These are phyloP conservation scores for Mesostigma viride DNA, from an alignment of 139 green algal genomes.

Conservation along the genomic window DNA sequence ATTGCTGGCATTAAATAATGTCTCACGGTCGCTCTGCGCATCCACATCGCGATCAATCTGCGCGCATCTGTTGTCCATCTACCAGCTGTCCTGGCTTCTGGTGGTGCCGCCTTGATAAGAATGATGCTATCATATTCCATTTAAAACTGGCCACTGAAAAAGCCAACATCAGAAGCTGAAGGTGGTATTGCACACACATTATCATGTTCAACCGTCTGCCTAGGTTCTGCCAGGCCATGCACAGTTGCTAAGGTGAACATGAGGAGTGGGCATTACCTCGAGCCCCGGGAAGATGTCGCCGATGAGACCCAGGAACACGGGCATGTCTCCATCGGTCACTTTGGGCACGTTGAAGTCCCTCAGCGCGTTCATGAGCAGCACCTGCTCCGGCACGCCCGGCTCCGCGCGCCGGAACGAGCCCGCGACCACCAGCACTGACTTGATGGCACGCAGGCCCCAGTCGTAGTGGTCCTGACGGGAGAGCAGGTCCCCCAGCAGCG, in stretches of 20 bases:
- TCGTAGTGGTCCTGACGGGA: conserved; percentile 70
- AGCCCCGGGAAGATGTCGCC: conserved; percentile 70
- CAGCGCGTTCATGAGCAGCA: conserved; percentile 66
- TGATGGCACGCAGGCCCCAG: conserved; percentile 76
- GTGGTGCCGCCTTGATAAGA: too few relatives aligned
- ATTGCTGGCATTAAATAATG: too few relatives aligned
- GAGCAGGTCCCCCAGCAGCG: conserved; percentile 73
- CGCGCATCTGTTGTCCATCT: too few relatives aligned
- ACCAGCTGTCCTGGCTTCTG: too few relatives aligned
- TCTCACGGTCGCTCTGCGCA: too few relatives aligned
- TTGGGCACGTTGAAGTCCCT: conserved; percentile 75
- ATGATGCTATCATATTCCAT: too few relatives aligned
- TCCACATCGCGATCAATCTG: too few relatives aligned
- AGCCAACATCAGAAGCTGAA: too few relatives aligned
- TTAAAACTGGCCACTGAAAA: too few relatives aligned
- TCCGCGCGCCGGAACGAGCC: conserved; percentile 59
- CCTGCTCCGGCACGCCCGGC: conserved; percentile 52
- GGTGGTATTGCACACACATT: too few relatives aligned
- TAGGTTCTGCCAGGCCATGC: neutral
- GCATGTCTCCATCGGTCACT: conserved; percentile 61
- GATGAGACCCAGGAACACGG: conserved; percentile 73
- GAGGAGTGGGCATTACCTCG: too few relatives aligned
- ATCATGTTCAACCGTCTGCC: conserved; percentile 6
- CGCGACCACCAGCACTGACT: conserved; percentile 74
- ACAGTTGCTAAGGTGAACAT: conserved; percentile 10